These are phyloP conservation scores for Scolecobasidium constrictum DNA, from an alignment of 2,329 filamentous ascomycete species.

Conservation along the genomic window DNA sequence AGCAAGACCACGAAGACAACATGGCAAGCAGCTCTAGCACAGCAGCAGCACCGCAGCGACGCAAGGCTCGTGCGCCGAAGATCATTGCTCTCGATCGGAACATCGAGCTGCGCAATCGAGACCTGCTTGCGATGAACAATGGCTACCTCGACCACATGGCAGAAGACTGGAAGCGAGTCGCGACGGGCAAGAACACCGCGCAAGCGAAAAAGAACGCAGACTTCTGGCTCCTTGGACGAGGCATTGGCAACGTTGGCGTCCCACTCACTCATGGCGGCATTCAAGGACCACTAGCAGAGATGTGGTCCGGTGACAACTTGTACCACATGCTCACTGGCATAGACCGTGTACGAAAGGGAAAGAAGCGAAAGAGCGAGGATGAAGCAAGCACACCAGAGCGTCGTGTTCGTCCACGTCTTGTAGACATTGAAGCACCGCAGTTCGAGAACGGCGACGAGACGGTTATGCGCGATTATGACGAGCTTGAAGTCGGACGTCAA, in stretches of 20 bases:
- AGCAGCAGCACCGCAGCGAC: slow-evolving; percentile 15
- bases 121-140: slow-evolving; percentile 45
- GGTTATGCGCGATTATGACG: slow-evolving; percentile 23
- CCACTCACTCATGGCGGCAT: slow-evolving; percentile 30
- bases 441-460: slow-evolving; percentile 18
- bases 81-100: slow-evolving; percentile 35
- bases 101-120: slow-evolving; percentile 44
- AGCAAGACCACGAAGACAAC: neutral
- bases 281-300: slow-evolving; percentile 38
- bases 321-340: slow-evolving; percentile 36
- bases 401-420: slow-evolving; percentile 21
- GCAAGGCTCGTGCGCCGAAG: slow-evolving; percentile 23
- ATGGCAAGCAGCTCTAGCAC: neutral
- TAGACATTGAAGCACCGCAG: slow-evolving; percentile 19
- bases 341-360: slow-evolving; percentile 14
- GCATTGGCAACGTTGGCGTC: slow-evolving; percentile 43
- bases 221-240: slow-evolving; percentile 47
- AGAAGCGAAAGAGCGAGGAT: slow-evolving; percentile 22
- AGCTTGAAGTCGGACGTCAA: slow-evolving; percentile 60
- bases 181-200: slow-evolving; percentile 18
- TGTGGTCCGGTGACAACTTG: slow-evolving; percentile 47
- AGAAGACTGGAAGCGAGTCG: slow-evolving; percentile 22
- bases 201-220: slow-evolving; percentile 53
- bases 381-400: slow-evolving; percentile 17
- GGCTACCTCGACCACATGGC: slow-evolving; percentile 53